These are phyloP conservation scores for Pezicula rhizophila DNA, from an alignment of 2,329 filamentous ascomycete genomes.

Conservation along the genomic window DNA sequence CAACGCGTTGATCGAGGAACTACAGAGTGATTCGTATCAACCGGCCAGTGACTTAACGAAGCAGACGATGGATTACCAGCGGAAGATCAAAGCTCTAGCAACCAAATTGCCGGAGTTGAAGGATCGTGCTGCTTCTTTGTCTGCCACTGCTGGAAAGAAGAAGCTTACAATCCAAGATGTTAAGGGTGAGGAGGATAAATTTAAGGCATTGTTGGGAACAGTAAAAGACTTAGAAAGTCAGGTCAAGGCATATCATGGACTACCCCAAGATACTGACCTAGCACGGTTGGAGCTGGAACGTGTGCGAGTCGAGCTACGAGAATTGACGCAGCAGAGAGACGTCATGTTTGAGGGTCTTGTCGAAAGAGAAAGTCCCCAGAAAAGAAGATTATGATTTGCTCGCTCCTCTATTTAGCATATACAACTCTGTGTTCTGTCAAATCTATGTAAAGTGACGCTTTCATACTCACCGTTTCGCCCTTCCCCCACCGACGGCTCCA, in stretches of 20 bases:
- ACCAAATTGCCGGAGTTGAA: slow-evolving; percentile 63
- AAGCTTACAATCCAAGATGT: slow-evolving; percentile 51
- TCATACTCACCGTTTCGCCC: slow-evolving; percentile 40
- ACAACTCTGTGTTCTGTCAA: background rate
- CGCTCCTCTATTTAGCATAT: slow-evolving; percentile 5
- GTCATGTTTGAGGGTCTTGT: slow-evolving; percentile 69
- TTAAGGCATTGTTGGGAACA: slow-evolving; percentile 48
- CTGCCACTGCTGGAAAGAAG: slow-evolving; percentile 8
- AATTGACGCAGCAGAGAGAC: slow-evolving; percentile 60
- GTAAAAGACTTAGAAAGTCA: slow-evolving; percentile 57
- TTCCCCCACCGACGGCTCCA: slow-evolving; percentile 57
- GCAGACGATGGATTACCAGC: slow-evolving; percentile 68
- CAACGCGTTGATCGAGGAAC: slow-evolving; percentile 33
- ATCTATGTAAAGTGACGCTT: background rate
- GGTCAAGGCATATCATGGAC: slow-evolving; percentile 60
- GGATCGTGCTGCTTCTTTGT: slow-evolving; percentile 42
- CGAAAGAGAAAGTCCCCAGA: slow-evolving; percentile 50
- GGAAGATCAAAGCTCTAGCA: slow-evolving; percentile 60
- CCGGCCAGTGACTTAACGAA: slow-evolving; percentile 54
- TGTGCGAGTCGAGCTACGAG: slow-evolving; percentile 57
- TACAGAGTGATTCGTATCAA: slow-evolving; percentile 43
- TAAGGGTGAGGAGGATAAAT: slow-evolving; percentile 49
- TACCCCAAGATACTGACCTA: slow-evolving; percentile 64
- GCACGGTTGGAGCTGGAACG: slow-evolving; percentile 66
- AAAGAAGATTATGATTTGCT: slow-evolving; percentile 24